phyloP scores from a whole-genome alignment of 2,329 filamentous ascomycete species.

The Penicillium occitanis region DNA sequence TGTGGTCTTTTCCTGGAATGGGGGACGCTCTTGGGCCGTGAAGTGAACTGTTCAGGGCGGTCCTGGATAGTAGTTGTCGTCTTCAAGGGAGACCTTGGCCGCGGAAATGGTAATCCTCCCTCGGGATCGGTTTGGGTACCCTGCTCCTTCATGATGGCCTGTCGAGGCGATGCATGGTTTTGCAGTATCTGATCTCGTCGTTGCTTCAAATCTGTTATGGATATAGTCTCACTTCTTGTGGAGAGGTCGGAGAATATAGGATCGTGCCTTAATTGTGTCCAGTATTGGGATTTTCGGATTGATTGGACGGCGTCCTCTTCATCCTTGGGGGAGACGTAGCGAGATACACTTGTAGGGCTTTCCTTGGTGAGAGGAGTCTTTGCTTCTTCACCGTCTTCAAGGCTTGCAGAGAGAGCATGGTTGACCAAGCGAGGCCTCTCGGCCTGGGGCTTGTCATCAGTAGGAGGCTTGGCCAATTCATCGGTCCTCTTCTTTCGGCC shows the following conservation, averaged over 20 bases:
- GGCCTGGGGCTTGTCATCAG: slow-evolving; percentile 21
- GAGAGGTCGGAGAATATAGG: slow-evolving; percentile 51
- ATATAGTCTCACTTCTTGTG: slow-evolving; percentile 41
- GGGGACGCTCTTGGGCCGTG: slow-evolving; percentile 2
- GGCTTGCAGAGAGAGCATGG: slow-evolving; percentile 30
- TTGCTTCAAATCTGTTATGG: slow-evolving; percentile 45
- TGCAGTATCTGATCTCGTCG: slow-evolving; percentile 34
- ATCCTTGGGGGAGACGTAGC: slow-evolving; percentile 49
- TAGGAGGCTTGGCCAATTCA: neutral
- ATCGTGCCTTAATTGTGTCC: slow-evolving; percentile 52
- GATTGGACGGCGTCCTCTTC: slow-evolving; percentile 47
- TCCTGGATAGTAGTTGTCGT: no score
- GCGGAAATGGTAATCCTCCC: neutral
- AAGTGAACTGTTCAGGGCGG: neutral
- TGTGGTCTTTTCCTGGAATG: neutral
- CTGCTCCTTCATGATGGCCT: slow-evolving; percentile 22
- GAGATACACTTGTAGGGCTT: slow-evolving; percentile 46
- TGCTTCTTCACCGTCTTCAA: slow-evolving; percentile 26
- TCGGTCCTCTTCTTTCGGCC: neutral
- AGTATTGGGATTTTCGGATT: slow-evolving; percentile 51
- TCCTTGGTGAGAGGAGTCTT: neutral
- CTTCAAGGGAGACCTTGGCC: neutral
- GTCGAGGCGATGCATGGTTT: slow-evolving; percentile 29
- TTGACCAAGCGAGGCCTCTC: slow-evolving; percentile 26
- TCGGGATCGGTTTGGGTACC: slow-evolving; percentile 19